These are phyloP conservation scores for Pythium sukuiense DNA, from an alignment of 352 stramenopile genomes.

Conservation along the genomic window DNA sequence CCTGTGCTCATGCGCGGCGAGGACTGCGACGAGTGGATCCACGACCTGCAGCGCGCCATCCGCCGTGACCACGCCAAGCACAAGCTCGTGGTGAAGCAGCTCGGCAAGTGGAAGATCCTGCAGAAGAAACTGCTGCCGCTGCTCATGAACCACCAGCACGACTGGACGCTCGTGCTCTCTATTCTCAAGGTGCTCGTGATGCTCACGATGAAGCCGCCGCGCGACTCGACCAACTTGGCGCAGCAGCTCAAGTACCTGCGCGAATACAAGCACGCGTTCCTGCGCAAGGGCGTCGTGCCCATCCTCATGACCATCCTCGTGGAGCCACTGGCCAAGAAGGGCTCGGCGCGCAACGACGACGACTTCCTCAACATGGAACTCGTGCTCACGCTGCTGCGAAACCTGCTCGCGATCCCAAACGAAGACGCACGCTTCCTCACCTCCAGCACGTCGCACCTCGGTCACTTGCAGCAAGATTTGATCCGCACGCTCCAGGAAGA, in stretches of 20 bases:
- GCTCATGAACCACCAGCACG: slow-evolving; percentile 85
- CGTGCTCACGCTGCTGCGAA: slow-evolving; percentile 83
- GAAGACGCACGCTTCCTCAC: slow-evolving; percentile 81
- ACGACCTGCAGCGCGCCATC: slow-evolving; percentile 85
- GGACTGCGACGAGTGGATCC: slow-evolving; percentile 81
- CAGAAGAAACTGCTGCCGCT: slow-evolving; percentile 88
- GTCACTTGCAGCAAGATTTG: slow-evolving; percentile 79
- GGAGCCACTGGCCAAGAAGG: slow-evolving; percentile 70
- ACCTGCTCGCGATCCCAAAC: slow-evolving; percentile 82
- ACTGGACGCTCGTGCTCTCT: slow-evolving; percentile 86
- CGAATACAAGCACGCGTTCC: slow-evolving; percentile 87
- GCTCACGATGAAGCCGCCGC: slow-evolving; percentile 85
- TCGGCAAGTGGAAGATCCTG: slow-evolving; percentile 86
- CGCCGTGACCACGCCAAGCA: slow-evolving; percentile 80
- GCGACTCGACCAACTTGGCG: slow-evolving; percentile 77
- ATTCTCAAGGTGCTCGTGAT: slow-evolving; percentile 90
- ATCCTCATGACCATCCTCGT: slow-evolving; percentile 87
- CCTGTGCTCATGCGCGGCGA: slow-evolving; percentile 82
- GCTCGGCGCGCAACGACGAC: slow-evolving; percentile 50
- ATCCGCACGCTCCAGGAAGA: slow-evolving; percentile 79
- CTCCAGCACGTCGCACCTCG: slow-evolving; percentile 72
- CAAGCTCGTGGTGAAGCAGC: slow-evolving; percentile 79
- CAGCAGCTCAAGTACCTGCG: slow-evolving; percentile 80
- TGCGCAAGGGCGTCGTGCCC: slow-evolving; percentile 62
- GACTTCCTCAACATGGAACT: slow-evolving; percentile 89